Base-by-base conservation (phyloP, 2,329 filamentous ascomycete species). In the Colletotrichum abscissum region DNA sequence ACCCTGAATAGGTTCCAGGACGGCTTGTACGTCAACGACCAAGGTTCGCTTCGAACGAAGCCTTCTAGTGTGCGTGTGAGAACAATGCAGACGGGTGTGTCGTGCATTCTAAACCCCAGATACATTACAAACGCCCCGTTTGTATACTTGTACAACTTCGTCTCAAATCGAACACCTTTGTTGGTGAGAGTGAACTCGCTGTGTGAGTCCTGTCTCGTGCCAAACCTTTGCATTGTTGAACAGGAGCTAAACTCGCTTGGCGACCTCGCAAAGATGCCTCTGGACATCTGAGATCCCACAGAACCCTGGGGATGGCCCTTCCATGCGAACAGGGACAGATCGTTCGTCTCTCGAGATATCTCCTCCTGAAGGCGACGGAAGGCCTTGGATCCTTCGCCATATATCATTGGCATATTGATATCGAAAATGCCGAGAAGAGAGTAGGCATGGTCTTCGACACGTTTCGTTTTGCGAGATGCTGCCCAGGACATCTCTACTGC, bases 401-500 rank as follows among this genome's bases (percentile, higher is more conserved):
- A 80, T 2, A 76, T 60, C 35, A 77, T 65, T 5, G 76, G 68
- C 76, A 81, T 79, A n/a, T 74, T 78, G 14, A 80, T 74, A 26
- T 70, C 66, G 33, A 80, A 79, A 5, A 80, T 63, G 11, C 79
- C 79, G 12, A 79, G 62, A 5, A 80, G 65, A 12, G 74, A 77
- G 54, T 79, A 79, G 0, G 78, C 78, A 6, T 70, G 59, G 65
- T 81, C 76, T 56, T 80, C 75, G 62, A 59, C 4, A 4, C 75
- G 58, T 1, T 71, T 79, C 7, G 76, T 78, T 49, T 73, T 9
- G 19, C 78, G 67, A 4, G 62, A 67, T 2, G 78, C 74, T 52
- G 77, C 78, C 79, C 79, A 80, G 5, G 76, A 78, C 78, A 80
- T 80, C 64, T 77, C 77, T 1, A 59, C 60, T 1, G 59, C 46